Evolutionary conservation across 2,329 filamentous ascomycete genomes (phyloP).

Genomic region (Fusarium cyanostomum): DNA sequence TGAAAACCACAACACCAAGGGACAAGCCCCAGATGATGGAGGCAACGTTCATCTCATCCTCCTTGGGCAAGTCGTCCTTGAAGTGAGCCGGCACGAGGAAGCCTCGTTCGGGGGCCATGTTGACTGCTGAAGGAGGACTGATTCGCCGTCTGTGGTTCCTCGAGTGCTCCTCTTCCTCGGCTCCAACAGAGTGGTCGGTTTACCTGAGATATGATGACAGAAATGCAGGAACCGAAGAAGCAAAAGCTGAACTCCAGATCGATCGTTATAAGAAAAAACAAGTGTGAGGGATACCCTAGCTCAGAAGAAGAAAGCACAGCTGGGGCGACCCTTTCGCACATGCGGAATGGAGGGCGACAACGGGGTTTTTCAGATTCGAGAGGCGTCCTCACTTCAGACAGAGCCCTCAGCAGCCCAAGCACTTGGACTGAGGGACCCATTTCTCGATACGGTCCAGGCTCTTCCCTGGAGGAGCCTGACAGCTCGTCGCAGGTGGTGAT

Average conservation of each 20-base stretch:
- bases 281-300: slow-evolving; percentile 4
- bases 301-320: slow-evolving; percentile 9
- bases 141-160: not conserved
- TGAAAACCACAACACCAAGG: slow-evolving; percentile 36
- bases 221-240: not conserved
- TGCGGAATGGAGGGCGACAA: slow-evolving; percentile 2
- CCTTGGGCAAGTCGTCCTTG: slow-evolving; percentile 15
- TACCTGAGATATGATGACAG: not conserved
- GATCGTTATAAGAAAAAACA: slow-evolving; percentile 7
- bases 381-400: no score
- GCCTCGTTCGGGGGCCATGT: slow-evolving; percentile 22
- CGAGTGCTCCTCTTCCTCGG: not conserved
- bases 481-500: slow-evolving; percentile 28
- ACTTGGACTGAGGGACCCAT: not conserved
- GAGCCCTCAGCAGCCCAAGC: no score
- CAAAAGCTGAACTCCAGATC: not conserved
- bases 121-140: not conserved
- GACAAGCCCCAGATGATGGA: slow-evolving; percentile 40
- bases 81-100: slow-evolving; percentile 36
- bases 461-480: slow-evolving; percentile 28
- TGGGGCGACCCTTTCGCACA: slow-evolving; percentile 1
- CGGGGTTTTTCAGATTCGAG: slow-evolving; percentile 1
- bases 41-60: slow-evolving; percentile 36
- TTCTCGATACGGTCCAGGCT: slow-evolving; percentile 20
- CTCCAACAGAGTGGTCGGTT: not conserved